phyloP scores from a whole-genome alignment of 441 rosid genomes.

The Corymbia calophylla region DNA sequence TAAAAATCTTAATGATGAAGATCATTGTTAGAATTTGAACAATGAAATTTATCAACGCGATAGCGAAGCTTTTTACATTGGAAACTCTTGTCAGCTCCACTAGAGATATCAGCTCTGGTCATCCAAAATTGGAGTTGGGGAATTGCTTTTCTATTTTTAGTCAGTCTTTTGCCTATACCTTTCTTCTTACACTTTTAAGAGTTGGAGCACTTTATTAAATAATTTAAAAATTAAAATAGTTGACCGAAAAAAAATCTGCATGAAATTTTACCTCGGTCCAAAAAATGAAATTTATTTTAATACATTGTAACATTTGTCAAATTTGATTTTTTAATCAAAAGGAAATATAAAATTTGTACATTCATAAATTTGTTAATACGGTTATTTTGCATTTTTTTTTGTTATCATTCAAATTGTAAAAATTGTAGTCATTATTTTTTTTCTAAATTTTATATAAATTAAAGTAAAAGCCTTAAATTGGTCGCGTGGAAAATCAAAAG shows the following conservation, averaged over 20 bases:
- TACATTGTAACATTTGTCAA: background rate
- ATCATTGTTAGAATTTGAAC: background rate
- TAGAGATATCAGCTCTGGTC: background rate
- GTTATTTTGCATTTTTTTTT: background rate
- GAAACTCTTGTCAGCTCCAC: background rate
- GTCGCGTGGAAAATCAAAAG: too few species aligned
- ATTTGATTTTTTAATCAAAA: background rate
- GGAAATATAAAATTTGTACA: background rate
- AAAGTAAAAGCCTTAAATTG: too few species aligned
- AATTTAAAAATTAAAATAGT: background rate
- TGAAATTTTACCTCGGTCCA: background rate
- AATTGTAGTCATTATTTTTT: background rate
- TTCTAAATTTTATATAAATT: too few species aligned
- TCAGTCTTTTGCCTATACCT: background rate
- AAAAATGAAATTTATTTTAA: background rate
- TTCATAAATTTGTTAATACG: background rate
- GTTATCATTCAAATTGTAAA: background rate
- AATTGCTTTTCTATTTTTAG: background rate
- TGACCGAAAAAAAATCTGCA: background rate
- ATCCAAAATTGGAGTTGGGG: background rate
- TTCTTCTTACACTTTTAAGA: too few species aligned
- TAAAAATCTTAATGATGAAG: too few species aligned
- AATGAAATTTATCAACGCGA: background rate
- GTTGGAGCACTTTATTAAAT: background rate
- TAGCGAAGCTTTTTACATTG: background rate